Base-by-base conservation (phyloP, 345 rosid species). In the Toxicodendron radicans region DNA sequence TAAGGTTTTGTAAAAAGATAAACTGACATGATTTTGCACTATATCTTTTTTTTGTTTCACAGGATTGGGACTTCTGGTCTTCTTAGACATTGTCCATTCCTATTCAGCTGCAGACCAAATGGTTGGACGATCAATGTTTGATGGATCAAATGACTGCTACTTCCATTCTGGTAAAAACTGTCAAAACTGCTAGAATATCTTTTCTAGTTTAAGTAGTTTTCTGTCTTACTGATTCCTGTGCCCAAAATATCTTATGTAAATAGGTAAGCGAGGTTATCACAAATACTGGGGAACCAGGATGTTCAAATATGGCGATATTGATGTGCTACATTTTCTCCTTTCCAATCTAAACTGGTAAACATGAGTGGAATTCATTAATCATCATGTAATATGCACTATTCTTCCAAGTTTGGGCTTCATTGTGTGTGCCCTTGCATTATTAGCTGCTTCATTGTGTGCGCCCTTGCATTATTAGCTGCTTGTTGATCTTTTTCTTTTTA, bases 111-210 rank as follows among this genome's bases (percentile, higher is more conserved):
- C 99, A 63, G 97, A 95, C 87, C 95, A 95, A 81, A 91, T 95
- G 99, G 93, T 89, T 57, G 99, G 99, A 74, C 90, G 92, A 43
- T 87, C 97, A 73, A 84, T 82, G 20, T 95, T 88, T 74, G 99
- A 95, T 83, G 99, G 99, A 83, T 95, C 97, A 76, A 92, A 95
- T 67, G 97, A 95, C 82, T 95, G 99, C 83, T 95, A 88, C 80
- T 95, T 95, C 79, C 99, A 95, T 75, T 73, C 86, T 21, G 99
- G 99, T 95, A 89, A 83, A 78, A 57, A 49, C 69, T 49, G 59
- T 76, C 45, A 21, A 5, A 12, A 10, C 56, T 46, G 30, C 2
- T 18, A 45, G 41, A 24, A 8, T 66, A 7, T 66, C 8, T 65
- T 21, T 56, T 66, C 57, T 17, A 66, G 7, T 24, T 66, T 16